phyloP scores from a whole-genome alignment of 352 stramenopile species.

The Phytophthora syringae region DNA sequence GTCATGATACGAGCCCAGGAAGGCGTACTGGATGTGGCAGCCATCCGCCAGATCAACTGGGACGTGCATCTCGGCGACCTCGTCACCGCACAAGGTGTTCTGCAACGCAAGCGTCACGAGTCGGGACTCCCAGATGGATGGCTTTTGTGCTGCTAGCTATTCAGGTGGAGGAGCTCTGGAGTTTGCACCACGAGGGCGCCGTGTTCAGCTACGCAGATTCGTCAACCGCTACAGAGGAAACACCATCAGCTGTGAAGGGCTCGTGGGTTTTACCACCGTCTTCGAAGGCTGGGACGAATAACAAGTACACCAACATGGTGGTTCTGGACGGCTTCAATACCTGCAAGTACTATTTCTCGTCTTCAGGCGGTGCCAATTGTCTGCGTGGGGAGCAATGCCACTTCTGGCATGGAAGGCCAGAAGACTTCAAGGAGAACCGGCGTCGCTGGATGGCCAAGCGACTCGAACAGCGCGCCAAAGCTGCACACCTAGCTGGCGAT shows the following conservation, averaged over 20 bases:
- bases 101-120: conserved; percentile 53
- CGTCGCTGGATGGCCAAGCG: conserved; percentile 72
- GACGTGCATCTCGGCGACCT: conserved; percentile 77
- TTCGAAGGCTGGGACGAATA: conserved; percentile 46
- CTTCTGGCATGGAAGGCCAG: conserved; percentile 76
- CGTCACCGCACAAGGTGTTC: conserved; percentile 48
- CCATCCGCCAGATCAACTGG: conserved; percentile 82
- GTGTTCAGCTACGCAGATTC: conserved; percentile 62
- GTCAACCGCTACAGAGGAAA: background rate
- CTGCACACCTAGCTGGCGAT: conserved; percentile 64
- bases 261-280: conserved; percentile 57
- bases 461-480: conserved; percentile 62
- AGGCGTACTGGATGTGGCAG: conserved; percentile 59
- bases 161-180: conserved; percentile 67
- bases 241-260: conserved; percentile 31
- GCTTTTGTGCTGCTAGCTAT: conserved; percentile 61
- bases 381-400: conserved; percentile 73
- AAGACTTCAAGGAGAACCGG: conserved; percentile 73
- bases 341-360: conserved; percentile 90
- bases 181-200: conserved; percentile 46
- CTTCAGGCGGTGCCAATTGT: conserved; percentile 63
- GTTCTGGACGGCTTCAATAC: conserved; percentile 78
- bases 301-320: conserved; percentile 90
- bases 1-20: conserved; percentile 82
- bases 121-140: conserved; percentile 35